Evolutionary conservation across 768 basidiomycete species (phyloP), one percentile per base, ranked within the genome.

Genomic region (Postia placenta): DNA sequence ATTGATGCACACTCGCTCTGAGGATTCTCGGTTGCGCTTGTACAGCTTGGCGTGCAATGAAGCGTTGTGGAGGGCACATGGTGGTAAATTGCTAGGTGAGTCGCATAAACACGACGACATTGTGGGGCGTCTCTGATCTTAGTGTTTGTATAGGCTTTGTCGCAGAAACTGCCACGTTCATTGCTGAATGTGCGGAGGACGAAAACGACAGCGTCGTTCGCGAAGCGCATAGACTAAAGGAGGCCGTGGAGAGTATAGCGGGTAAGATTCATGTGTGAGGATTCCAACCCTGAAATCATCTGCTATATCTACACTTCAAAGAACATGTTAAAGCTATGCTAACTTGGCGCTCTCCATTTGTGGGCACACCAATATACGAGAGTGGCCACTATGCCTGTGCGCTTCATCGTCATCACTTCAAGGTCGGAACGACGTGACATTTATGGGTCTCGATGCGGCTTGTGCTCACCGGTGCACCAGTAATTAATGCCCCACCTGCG

Each of bases 1-100:
- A 24, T 78, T 96, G 45, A 88, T 95, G 83, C 82, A 89, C 52
- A 95, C 92, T 0, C 84, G 93, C 14, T 85, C 87, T 4, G 93
- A 96, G 48, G 84, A 89, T 51, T 67, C 76, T 2, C 71, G 72
- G 17, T 65, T 83, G n/a, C 80, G 92, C 5, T 62, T 91, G 11
- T 75, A 79, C 42, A 89, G 92, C 1, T 65, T 98, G 42, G 63
- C 69, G 5, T 86, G 81, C 55, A 70, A 85, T 12, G 78, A 79
- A 24, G 73, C 73, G n/a, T 62, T 96, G 25, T 98, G 95, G 95
- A 74, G 71, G 19, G 65, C 71, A 14, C 83, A 87, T 52, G 85
- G 91, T 6, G 80, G 79, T 22, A 88, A 88, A 62, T 71, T 92
- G 11, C 68, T 84, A 23, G 83, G 88, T 87, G 54, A 43, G 79